These are phyloP conservation scores for Beauveria varroae DNA, from an alignment of 2,329 filamentous ascomycete genomes.

Conservation along the genomic window DNA sequence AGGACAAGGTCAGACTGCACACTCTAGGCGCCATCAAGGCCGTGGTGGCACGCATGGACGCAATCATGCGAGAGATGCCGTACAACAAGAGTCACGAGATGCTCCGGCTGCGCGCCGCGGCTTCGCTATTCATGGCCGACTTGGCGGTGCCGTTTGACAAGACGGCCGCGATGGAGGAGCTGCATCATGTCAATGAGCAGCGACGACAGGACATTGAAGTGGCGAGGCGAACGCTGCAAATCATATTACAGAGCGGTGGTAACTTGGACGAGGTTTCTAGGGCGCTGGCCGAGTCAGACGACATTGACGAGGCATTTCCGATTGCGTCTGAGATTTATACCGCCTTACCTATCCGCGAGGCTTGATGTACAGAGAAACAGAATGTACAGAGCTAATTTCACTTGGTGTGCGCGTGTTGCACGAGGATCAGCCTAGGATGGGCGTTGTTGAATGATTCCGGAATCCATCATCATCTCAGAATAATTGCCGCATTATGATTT, in stretches of 20 bases:
- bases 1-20: conserved; percentile 35
- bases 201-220: conserved; percentile 22
- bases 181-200: conserved; percentile 22
- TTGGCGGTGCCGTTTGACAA: conserved; percentile 40
- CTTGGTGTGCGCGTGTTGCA: not conserved
- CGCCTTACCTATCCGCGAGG: conserved; percentile 22
- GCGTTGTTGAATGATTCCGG: too few species aligned
- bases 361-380: not conserved
- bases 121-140: conserved; percentile 69
- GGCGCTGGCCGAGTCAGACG: conserved; percentile 19
- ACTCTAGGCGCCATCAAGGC: conserved; percentile 53
- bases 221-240: conserved; percentile 20
- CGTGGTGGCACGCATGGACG: conserved; percentile 63
- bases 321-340: conserved; percentile 23
- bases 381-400: too few species aligned
- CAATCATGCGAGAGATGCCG: conserved; percentile 59
- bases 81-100: conserved; percentile 62
- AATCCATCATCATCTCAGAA: too few species aligned
- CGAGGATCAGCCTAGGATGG: too few species aligned
- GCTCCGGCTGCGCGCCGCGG: conserved; percentile 63
- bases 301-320: conserved; percentile 5
- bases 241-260: conserved; percentile 22
- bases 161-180: conserved; percentile 22
- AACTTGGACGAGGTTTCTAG: conserved; percentile 21
- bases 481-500: too few species aligned